Evolutionary conservation across 805 yeast genomes (phyloP).

Genomic region (Candida khao-thaluensis): DNA sequence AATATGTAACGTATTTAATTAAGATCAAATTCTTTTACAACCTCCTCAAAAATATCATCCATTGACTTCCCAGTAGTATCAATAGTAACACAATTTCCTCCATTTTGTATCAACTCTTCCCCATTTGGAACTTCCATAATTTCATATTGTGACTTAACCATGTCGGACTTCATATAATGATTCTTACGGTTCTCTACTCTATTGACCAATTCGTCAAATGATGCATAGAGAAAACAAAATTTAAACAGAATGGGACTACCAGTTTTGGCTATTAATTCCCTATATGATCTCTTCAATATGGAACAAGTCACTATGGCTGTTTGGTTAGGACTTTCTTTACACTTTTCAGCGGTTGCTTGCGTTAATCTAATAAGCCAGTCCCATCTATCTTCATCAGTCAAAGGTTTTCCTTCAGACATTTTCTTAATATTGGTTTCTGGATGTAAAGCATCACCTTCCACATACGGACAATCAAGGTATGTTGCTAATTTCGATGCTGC

Average conservation of each 20-base stretch:
- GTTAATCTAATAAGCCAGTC: conserved; percentile 72
- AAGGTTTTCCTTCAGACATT: conserved; percentile 78
- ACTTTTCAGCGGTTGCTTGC: conserved; percentile 35
- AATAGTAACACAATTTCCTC: conserved; percentile 36
- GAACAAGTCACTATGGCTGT: conserved; percentile 76
- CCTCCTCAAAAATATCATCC: conserved; percentile 24
- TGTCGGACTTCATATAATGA: conserved; percentile 85
- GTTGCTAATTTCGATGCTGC: conserved; percentile 55
- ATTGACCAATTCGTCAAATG: conserved; percentile 54
- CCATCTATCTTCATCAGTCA: conserved; percentile 90
- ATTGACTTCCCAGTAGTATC: conserved; percentile 35
- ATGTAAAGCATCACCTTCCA: conserved; percentile 87
- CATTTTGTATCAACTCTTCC: conserved; percentile 34
- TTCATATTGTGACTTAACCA: conserved; percentile 78
- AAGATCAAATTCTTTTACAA: no score
- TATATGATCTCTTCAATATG: conserved; percentile 70
- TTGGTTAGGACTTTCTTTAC: conserved; percentile 25
- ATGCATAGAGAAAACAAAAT: conserved; percentile 67
- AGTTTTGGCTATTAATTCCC: conserved; percentile 54
- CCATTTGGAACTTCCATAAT: conserved; percentile 68
- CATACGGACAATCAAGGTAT: conserved; percentile 50
- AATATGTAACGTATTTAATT: no score
- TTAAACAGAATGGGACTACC: conserved; percentile 38
- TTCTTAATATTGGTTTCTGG: conserved; percentile 70
- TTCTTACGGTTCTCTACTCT: conserved; percentile 65